A percentile compares a stretch with the other conserved stretches of the same genome.
Evolutionary conservation across 768 basidiomycete species (phyloP).

Genomic region (Cystofilobasidium macerans): DNA sequence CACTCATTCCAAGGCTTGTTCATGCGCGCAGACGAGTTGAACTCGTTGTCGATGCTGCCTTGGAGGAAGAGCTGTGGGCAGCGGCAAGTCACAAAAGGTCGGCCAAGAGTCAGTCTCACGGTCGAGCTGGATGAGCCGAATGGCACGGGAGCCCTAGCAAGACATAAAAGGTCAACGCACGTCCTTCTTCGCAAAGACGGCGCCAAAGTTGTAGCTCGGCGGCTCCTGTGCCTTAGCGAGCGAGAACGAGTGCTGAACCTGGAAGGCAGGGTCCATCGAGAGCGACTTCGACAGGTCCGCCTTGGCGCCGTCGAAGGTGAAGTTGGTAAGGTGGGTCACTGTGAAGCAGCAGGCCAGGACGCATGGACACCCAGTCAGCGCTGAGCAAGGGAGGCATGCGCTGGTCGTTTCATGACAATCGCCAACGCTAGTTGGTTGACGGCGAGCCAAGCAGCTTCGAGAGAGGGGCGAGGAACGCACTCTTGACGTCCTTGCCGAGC

Average conservation of each 20-base stretch:
- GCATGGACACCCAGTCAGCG: too few species aligned
- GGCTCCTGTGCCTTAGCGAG: constrained; percentile 72
- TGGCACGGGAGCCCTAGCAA: not conserved
- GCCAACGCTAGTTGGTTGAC: too few species aligned
- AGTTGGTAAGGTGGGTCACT: constrained; percentile 89
- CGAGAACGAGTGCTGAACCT: constrained; percentile 91
- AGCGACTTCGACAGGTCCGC: constrained; percentile 91
- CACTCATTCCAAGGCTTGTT: constrained; percentile 77
- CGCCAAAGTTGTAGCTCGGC: constrained; percentile 87
- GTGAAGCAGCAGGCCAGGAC: constrained; percentile 20
- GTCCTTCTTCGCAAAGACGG: constrained; percentile 73
- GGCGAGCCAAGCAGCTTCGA: too few species aligned
- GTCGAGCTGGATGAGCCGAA: too few species aligned
- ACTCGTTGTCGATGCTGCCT: constrained; percentile 88
- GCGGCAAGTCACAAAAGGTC: not conserved
- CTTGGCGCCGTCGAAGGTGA: constrained; percentile 91
- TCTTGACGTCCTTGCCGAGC: constrained; percentile 27
- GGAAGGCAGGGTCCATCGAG: constrained; percentile 89
- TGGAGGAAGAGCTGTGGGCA: constrained; percentile 69
- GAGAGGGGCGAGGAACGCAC: constrained; percentile 8
- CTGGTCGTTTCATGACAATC: too few species aligned
- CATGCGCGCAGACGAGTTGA: constrained; percentile 72
- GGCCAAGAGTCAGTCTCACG: not conserved
- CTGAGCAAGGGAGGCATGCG: not conserved
- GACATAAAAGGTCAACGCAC: constrained; percentile 41